Evolutionary conservation across 2,329 filamentous ascomycete genomes (phyloP).

Genomic region (Lasiodiplodia sp.): DNA sequence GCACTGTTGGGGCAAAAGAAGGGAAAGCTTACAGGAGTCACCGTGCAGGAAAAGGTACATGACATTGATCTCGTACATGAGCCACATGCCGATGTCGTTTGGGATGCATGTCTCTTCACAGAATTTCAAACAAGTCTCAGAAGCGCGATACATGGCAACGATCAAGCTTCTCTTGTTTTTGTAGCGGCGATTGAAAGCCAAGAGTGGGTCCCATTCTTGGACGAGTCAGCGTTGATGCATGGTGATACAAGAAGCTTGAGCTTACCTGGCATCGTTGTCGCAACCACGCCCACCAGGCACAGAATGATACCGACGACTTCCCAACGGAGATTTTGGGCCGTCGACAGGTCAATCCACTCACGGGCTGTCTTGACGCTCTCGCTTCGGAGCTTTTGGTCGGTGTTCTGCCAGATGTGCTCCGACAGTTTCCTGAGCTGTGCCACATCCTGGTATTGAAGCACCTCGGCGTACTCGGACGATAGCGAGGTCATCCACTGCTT

Average conservation of each 20-base stretch:
- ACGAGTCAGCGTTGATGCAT: neutral
- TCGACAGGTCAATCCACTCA: conserved; percentile 48
- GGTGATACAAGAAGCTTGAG: no score
- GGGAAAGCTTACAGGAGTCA: conserved; percentile 39
- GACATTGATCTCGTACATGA: conserved; percentile 42
- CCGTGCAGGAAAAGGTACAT: conserved; percentile 40
- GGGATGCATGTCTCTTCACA: conserved; percentile 43
- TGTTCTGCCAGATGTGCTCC: conserved; percentile 53
- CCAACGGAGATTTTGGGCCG: conserved; percentile 52
- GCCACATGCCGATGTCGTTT: conserved; percentile 46
- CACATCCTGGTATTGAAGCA: conserved; percentile 35
- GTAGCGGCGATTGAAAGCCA: conserved; percentile 19
- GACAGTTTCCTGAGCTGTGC: conserved; percentile 47
- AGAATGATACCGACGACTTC: conserved; percentile 53
- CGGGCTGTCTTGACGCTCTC: conserved; percentile 47
- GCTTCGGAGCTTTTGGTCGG: conserved; percentile 45
- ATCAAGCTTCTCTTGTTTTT: conserved; percentile 20
- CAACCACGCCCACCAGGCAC: conserved; percentile 45
- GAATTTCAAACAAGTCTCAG: conserved; percentile 42
- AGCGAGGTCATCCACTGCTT: conserved; percentile 41
- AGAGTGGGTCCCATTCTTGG: conserved; percentile 41
- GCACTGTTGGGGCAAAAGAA: neutral
- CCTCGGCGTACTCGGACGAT: conserved; percentile 40
- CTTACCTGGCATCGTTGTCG: conserved; percentile 40
- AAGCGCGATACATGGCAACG: conserved; percentile 36